Base-by-base conservation (phyloP, 371 early-diverging fungal species). In the Polyrhizophydium stewartii region DNA sequence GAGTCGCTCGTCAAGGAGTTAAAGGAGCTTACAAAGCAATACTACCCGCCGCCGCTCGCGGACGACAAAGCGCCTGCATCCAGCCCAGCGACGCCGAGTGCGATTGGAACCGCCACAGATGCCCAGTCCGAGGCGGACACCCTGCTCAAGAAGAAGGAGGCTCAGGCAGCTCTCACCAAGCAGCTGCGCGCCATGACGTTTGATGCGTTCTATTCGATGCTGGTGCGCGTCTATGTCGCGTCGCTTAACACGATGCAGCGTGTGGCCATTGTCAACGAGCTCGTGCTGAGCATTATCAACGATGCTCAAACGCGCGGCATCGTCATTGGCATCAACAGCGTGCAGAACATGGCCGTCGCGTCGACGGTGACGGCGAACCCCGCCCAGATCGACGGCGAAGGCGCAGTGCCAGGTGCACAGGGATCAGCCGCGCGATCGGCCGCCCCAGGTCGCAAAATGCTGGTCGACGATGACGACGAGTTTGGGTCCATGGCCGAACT, bases 121-220 rank as follows among this genome's bases (percentile, higher is more conserved):
- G 50, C 50, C 25, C n/a, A 45, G 24, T 19, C 19, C 5, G 67
- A 65, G 16, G 57, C 58, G 17, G 66, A 59, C 19, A 33, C 65
- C 0, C 56, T 65, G 1, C 49, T 57, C 17, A 66, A 61, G 1
- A 80, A 73, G 63, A 70, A 73, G 61, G 79, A 83, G 60, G 74
- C 75, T 50, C 77, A 78, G 66, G 77, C 68, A 61, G 67, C 66
- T 19, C 65, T 77, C 13, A 72, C 82, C 2, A 67, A 64, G 35
- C 73, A 73, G 35, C 68, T 84, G 37, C 64, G 76, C 6, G 60
- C 73, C 3, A 82, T 96, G 90, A 86, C 90, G 2, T 87, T 94
- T 63, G 87, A 91, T 47, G 74, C 87, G 3, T 96, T 92, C 68
- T 85, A 88, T 62, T 79, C 85, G 32, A 75, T 92, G 75, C 70